phyloP scores from a whole-genome alignment of 176 grass and related monocot species.

The Carex littledalei region DNA sequence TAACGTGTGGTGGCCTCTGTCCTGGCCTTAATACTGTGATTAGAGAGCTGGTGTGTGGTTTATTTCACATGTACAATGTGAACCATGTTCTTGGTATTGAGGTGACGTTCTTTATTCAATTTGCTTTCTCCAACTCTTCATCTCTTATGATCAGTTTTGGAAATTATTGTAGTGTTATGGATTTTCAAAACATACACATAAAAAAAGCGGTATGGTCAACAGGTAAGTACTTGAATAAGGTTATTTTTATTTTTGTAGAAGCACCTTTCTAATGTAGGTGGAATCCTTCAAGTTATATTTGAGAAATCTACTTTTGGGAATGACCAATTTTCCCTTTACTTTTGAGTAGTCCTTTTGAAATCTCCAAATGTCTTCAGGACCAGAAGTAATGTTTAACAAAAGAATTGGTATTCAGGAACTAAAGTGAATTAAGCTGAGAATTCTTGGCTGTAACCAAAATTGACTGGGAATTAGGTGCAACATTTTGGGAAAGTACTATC shows the following conservation, averaged over 20 bases:
- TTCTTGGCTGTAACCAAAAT: neutral
- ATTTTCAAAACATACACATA: neutral
- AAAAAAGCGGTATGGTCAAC: neutral
- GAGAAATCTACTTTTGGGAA: neutral
- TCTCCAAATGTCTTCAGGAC: constrained; percentile 3
- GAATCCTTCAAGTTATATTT: neutral
- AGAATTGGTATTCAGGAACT: neutral
- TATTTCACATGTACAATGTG: constrained; percentile 90
- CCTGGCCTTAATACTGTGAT: constrained; percentile 97
- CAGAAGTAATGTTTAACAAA: neutral
- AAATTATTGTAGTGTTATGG: neutral
- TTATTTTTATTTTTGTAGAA: constrained; percentile 5
- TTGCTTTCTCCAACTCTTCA: constrained; percentile 1
- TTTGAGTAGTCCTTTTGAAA: too few species aligned
- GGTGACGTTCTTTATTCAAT: constrained; percentile 43
- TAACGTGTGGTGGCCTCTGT: constrained; percentile 97
- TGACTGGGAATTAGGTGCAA: neutral
- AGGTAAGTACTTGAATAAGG: neutral
- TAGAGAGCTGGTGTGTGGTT: constrained; percentile 89
- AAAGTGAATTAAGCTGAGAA: neutral
- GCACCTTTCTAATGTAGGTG: neutral
- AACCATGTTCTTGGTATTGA: constrained; percentile 65
- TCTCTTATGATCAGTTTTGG: neutral
- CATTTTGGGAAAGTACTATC: neutral
- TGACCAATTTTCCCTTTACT: neutral